These are phyloP conservation scores for Aspergillus quadricinctus DNA, from an alignment of 2,329 filamentous ascomycete species.

Conservation along the genomic window DNA sequence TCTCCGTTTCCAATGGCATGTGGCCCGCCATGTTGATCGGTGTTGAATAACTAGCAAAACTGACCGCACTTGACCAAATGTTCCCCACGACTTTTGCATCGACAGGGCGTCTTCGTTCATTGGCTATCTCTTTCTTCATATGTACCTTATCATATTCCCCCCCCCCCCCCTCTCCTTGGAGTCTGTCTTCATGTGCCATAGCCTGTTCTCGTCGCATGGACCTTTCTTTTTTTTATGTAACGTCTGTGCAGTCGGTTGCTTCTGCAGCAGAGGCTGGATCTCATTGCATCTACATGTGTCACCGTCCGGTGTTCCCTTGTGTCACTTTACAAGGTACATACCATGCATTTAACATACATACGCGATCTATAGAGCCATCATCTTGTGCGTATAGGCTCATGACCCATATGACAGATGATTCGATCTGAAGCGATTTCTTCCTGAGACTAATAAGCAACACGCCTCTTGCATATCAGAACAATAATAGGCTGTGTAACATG, in stretches of 20 bases:
- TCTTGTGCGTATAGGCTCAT: too few species aligned
- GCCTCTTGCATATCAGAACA: background rate
- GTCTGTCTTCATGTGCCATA: constrained; percentile 6
- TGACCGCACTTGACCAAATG: constrained; percentile 5
- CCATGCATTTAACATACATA: background rate
- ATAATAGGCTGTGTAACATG: background rate
- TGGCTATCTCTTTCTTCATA: constrained; percentile 4
- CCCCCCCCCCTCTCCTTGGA: background rate
- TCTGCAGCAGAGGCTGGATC: background rate
- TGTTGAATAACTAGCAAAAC: constrained; percentile 2
- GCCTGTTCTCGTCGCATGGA: background rate
- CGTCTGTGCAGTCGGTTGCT: background rate
- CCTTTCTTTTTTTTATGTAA: background rate
- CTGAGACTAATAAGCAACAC: background rate
- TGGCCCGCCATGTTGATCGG: background rate
- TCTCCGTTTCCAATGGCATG: background rate
- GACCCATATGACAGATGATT: background rate
- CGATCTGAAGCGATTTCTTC: background rate
- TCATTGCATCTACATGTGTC: background rate
- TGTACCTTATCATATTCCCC: background rate
- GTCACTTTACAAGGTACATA: background rate
- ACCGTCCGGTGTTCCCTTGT: background rate
- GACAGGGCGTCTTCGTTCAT: constrained; percentile 19
- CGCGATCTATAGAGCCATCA: background rate
- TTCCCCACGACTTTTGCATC: constrained; percentile 20